These are phyloP conservation scores for Globisporangium barbulae DNA, from an alignment of 352 stramenopile species.

Conservation along the genomic window DNA sequence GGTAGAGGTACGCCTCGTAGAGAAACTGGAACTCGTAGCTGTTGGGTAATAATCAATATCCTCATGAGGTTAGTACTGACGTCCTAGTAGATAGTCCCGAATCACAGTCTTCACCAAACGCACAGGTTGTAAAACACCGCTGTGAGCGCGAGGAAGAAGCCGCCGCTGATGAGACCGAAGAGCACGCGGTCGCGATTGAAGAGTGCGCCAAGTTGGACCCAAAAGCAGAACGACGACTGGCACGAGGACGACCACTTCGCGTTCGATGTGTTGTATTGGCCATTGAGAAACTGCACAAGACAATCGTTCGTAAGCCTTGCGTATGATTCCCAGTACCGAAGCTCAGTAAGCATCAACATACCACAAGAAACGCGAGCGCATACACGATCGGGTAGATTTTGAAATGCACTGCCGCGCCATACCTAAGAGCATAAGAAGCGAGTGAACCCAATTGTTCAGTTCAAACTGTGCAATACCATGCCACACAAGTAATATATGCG, in stretches of 20 bases:
- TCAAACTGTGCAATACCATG: too few species aligned
- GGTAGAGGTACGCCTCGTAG: constrained; percentile 97
- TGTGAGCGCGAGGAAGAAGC: constrained; percentile 84
- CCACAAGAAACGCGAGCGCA: constrained; percentile 82
- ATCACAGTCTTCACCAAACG: constrained; percentile 1
- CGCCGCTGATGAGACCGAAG: constrained; percentile 89
- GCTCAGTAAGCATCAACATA: too few species aligned
- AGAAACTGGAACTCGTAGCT: constrained; percentile 93
- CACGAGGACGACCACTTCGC: constrained; percentile 43
- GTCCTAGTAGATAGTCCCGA: neutral
- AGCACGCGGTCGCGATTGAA: constrained; percentile 76
- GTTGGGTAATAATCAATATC: neutral
- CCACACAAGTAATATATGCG: too few species aligned
- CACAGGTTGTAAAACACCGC: constrained; percentile 86
- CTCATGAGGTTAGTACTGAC: neutral
- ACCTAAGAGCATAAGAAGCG: constrained; percentile 34
- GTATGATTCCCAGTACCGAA: too few species aligned
- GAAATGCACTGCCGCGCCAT: constrained; percentile 96
- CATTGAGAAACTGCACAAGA: constrained; percentile 77
- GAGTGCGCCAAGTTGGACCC: constrained; percentile 39
- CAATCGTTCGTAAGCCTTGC: too few species aligned
- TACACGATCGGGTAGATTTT: constrained; percentile 99
- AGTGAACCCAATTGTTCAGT: neutral
- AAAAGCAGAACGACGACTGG: constrained; percentile 53
- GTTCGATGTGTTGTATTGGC: constrained; percentile 49